Percentiles rank a stretch among this genome's conserved stretches.
Conservation (phyloP, 768 basidiomycete genomes). For the Leucocoprinus leucothites region DNA sequence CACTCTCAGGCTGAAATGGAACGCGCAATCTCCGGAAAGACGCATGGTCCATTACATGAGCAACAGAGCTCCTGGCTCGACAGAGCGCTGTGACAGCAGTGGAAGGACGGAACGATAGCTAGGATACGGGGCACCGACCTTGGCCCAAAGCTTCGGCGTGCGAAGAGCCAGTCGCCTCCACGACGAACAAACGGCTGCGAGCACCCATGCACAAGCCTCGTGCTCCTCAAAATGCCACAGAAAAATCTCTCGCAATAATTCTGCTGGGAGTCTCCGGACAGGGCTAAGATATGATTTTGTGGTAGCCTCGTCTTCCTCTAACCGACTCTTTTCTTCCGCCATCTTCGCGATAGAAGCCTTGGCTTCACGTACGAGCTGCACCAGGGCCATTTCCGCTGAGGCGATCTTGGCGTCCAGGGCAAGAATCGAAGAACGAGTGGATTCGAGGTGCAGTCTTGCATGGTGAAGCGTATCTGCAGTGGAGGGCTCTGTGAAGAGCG, state of each 20-base stretch:
- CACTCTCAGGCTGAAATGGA: background rate
- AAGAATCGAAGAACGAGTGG: conserved; percentile 27
- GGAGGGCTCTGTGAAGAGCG: conserved; percentile 52
- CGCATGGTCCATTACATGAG: conserved; percentile 11
- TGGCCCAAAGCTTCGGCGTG: conserved; percentile 75
- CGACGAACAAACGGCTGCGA: conserved; percentile 61
- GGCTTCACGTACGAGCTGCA: conserved; percentile 55
- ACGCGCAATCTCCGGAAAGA: conserved; percentile 1
- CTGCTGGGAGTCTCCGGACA: conserved; percentile 65
- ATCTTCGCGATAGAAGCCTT: conserved; percentile 52
- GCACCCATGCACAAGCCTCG: conserved; percentile 74
- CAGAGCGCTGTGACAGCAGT: background rate
- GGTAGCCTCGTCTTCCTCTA: conserved; percentile 47
- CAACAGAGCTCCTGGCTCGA: background rate
- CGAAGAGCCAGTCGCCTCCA: conserved; percentile 66
- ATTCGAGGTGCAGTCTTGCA: conserved; percentile 46
- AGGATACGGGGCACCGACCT: conserved; percentile 41
- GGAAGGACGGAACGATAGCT: background rate
- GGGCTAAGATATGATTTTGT: conserved; percentile 70
- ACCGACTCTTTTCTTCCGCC: conserved; percentile 39
- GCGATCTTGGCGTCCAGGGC: conserved; percentile 46
- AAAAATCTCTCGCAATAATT: conserved; percentile 74
- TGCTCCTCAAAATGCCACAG: conserved; percentile 64
- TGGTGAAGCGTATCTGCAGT: conserved; percentile 49
- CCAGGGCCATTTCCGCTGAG: conserved; percentile 51